phyloP scores from a whole-genome alignment of 164 flowering plant species.

The Brasenia schreberi region DNA sequence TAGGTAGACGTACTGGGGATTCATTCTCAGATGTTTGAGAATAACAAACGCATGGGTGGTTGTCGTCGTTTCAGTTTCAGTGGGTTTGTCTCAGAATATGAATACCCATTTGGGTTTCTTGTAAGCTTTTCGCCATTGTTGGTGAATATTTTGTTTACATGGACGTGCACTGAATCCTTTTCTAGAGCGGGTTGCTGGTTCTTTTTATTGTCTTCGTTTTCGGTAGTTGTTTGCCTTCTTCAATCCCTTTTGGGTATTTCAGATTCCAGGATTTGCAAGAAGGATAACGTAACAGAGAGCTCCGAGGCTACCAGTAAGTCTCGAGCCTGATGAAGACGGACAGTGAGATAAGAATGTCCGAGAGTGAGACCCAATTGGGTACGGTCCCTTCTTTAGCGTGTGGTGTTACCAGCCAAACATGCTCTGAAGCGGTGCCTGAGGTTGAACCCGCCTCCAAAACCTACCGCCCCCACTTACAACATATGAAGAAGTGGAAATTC shows the following conservation, averaged over 20 bases:
- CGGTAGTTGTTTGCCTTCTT: not conserved
- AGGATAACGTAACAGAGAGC: not conserved
- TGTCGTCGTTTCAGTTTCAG: not conserved
- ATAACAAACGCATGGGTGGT: not conserved
- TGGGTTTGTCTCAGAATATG: not conserved
- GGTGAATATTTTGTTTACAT: not conserved
- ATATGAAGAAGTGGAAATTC: slow-evolving; percentile 39
- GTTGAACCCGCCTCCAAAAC: slow-evolving; percentile 7
- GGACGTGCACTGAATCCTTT: not conserved
- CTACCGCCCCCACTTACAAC: slow-evolving; percentile 47
- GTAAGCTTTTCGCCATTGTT: not conserved
- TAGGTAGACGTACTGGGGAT: not conserved
- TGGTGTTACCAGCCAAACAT: not conserved
- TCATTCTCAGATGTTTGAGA: not conserved
- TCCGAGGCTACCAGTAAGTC: not conserved
- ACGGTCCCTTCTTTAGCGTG: not conserved
- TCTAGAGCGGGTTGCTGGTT: not conserved
- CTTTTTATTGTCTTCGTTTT: not conserved
- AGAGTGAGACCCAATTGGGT: not conserved
- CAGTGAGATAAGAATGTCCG: not conserved
- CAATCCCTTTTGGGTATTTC: not conserved
- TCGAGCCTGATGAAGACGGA: not conserved
- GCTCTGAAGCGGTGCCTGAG: not conserved
- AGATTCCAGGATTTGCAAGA: not conserved
- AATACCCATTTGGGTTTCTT: not conserved